Conservation (phyloP, 202 grass and related monocot species). For the Hordeum pubiflorum region DNA sequence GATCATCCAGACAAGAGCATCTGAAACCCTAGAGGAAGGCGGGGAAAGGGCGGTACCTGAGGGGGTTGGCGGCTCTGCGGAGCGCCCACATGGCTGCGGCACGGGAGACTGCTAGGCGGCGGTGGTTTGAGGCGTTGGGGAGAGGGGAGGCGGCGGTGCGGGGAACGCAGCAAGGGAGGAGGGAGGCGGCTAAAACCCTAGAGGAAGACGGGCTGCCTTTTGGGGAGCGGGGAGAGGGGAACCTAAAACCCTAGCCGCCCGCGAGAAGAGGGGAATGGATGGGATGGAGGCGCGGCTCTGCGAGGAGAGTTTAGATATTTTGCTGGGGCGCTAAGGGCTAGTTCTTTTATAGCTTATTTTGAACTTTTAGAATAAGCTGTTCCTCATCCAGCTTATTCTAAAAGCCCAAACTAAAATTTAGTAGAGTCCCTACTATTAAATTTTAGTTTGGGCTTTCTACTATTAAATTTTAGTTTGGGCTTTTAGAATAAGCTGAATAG, state of each 20-base stretch:
- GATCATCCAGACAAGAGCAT: neutral
- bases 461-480: no score
- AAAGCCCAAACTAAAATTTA: no score
- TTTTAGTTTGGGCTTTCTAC: no score
- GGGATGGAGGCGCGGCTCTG: neutral
- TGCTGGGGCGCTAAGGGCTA: no score
- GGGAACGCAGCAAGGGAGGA: neutral
- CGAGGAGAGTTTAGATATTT: no score
- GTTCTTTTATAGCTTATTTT: no score
- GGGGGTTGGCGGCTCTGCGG: constrained; percentile 38
- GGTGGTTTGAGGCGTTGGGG: neutral
- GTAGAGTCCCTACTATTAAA: no score
- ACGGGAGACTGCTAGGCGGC: neutral
- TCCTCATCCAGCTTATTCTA: no score
- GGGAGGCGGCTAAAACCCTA: constrained; percentile 38
- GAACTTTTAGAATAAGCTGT: no score
- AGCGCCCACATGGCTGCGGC: constrained; percentile 49
- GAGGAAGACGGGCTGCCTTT: neutral
- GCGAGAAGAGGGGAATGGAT: neutral
- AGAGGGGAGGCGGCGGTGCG: neutral
- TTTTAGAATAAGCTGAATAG: no score
- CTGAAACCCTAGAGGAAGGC: neutral
- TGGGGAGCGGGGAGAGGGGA: neutral
- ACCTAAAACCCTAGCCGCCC: constrained; percentile 35
- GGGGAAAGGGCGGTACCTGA: constrained; percentile 31